phyloP scores from a whole-genome alignment of 208 protist species.

The Leishmania martiniquensis region DNA sequence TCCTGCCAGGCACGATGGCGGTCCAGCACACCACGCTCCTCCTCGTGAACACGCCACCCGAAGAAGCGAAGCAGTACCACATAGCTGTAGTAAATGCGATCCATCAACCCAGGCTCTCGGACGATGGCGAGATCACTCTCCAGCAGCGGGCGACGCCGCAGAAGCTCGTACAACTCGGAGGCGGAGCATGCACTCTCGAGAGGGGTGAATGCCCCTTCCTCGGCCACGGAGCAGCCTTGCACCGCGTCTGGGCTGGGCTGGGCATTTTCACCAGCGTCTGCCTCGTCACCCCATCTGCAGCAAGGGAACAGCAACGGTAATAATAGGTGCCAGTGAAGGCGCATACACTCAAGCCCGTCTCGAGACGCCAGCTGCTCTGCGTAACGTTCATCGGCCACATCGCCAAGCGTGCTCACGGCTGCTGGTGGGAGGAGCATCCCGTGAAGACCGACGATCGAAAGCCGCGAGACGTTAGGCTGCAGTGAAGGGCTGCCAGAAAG shows the following conservation, averaged over 20 bases:
- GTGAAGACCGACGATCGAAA: constrained; percentile 74
- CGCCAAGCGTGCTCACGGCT: constrained; percentile 23
- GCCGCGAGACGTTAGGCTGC: background rate
- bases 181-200: constrained; percentile 12
- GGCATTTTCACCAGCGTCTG: background rate
- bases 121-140: constrained; percentile 41
- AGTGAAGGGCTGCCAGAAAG: background rate
- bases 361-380: constrained; percentile 54
- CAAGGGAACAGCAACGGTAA: constrained; percentile 66
- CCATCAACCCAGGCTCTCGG: constrained; percentile 65
- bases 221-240: background rate
- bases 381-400: constrained; percentile 66
- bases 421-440: constrained; percentile 68
- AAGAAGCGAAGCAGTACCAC: constrained; percentile 88
- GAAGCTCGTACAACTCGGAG: constrained; percentile 7
- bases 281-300: constrained; percentile 1
- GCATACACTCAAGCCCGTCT: constrained; percentile 71
- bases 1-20: constrained; percentile 66
- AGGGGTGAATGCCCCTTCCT: background rate
- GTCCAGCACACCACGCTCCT: constrained; percentile 83
- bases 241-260: background rate
- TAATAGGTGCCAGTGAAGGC: constrained; percentile 68
- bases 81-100: constrained; percentile 89
- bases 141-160: constrained; percentile 16
- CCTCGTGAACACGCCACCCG: constrained; percentile 85